phyloP scores from a whole-genome alignment of 2,329 filamentous ascomycete species.

The Trichoderma asperellum region DNA sequence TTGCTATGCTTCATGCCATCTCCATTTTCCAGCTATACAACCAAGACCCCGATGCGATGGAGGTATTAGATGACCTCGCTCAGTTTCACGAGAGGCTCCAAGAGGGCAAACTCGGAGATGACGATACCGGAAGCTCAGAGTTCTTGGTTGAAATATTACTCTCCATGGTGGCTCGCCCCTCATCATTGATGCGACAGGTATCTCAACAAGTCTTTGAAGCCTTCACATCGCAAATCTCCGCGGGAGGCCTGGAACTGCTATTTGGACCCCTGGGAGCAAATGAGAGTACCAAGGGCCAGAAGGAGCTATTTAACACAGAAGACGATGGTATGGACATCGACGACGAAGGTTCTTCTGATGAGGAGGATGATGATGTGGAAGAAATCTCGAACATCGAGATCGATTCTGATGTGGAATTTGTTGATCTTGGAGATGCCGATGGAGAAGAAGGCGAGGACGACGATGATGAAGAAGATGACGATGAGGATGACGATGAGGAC shows the following conservation, averaged over 20 bases:
- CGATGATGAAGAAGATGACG: conserved; percentile 51
- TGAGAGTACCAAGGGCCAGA: conserved; percentile 81
- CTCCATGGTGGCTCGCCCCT: conserved; percentile 86
- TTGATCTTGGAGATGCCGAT: conserved; percentile 49
- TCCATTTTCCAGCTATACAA: conserved; percentile 89
- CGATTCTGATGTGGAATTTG: conserved; percentile 55
- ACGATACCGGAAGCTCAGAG: conserved; percentile 64
- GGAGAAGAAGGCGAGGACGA: conserved; percentile 47
- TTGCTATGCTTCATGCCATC: conserved; percentile 81
- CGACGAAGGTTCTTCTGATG: conserved; percentile 48
- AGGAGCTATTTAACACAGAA: conserved; percentile 78
- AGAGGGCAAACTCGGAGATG: conserved; percentile 48
- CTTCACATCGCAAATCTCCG: conserved; percentile 76
- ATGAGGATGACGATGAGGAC: conserved; percentile 48
- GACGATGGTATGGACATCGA: conserved; percentile 62
- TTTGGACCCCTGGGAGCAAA: conserved; percentile 73
- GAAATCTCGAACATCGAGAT: conserved; percentile 48
- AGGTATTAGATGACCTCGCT: conserved; percentile 80
- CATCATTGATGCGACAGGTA: conserved; percentile 80
- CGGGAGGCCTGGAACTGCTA: conserved; percentile 68
- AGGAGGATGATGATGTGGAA: conserved; percentile 49
- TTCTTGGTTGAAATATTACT: conserved; percentile 85
- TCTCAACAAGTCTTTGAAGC: conserved; percentile 86
- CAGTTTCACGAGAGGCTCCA: conserved; percentile 72
- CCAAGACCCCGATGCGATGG: conserved; percentile 82